phyloP scores from a whole-genome alignment of 192 early-diverging fungal species.

The Coemansia sp. region DNA sequence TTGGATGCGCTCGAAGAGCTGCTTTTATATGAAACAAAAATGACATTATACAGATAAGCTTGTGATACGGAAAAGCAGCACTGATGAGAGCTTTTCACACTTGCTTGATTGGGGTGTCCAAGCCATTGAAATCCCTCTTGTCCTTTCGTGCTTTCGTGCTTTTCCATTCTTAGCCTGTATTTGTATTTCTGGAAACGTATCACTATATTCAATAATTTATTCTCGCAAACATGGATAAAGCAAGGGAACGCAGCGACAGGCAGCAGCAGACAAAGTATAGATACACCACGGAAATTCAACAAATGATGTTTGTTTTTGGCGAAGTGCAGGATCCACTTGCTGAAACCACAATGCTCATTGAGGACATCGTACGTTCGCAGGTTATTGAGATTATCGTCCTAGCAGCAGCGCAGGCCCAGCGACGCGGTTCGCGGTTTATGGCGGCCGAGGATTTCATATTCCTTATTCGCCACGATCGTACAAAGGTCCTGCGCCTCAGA shows the following conservation, averaged over 20 bases:
- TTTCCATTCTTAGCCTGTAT: too few relatives aligned
- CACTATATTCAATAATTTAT: not conserved
- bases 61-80: too few relatives aligned
- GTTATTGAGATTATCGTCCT: slow-evolving; percentile 91
- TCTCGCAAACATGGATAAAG: slow-evolving; percentile 20
- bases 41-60: too few relatives aligned
- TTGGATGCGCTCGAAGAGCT: too few relatives aligned
- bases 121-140: too few relatives aligned
- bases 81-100: too few relatives aligned
- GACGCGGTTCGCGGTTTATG: slow-evolving; percentile 78
- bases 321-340: slow-evolving; percentile 86
- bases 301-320: slow-evolving; percentile 99
- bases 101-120: too few relatives aligned
- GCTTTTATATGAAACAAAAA: too few relatives aligned
- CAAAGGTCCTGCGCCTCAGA: slow-evolving; percentile 87
- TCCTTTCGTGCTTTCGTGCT: too few relatives aligned
- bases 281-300: slow-evolving; percentile 82
- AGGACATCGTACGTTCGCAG: slow-evolving; percentile 94
- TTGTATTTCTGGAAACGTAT: too few relatives aligned
- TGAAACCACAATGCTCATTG: slow-evolving; percentile 88
- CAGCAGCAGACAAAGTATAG: slow-evolving; percentile 41
- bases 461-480: slow-evolving; percentile 91
- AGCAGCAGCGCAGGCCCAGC: slow-evolving; percentile 82
- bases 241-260: slow-evolving; percentile 22
- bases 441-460: slow-evolving; percentile 94